A percentile compares a stretch with the other conserved stretches of the same genome.
These are phyloP conservation scores for Xylaria sp. DNA, from an alignment of 2,329 filamentous ascomycete genomes.

Conservation along the genomic window DNA sequence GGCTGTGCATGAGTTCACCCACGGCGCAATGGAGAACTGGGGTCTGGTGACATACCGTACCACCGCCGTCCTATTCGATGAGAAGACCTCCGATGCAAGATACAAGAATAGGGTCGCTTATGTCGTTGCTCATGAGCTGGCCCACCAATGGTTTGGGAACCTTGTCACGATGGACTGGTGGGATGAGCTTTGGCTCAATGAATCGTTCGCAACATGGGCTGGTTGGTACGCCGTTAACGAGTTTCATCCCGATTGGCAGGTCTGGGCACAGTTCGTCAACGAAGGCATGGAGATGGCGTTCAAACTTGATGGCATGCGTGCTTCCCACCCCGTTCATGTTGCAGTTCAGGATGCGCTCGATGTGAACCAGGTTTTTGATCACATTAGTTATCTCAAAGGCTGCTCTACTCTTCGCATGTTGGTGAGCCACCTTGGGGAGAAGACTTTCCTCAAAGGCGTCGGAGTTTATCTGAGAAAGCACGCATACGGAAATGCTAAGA, in stretches of 20 bases:
- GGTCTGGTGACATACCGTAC: slow-evolving; percentile 95
- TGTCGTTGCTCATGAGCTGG: slow-evolving; percentile 97
- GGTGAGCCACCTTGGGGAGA: slow-evolving; percentile 85
- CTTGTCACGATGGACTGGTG: slow-evolving; percentile 98
- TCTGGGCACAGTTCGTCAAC: slow-evolving; percentile 97
- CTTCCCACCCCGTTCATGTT: slow-evolving; percentile 96
- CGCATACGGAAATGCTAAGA: slow-evolving; percentile 90
- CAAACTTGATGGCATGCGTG: slow-evolving; percentile 86
- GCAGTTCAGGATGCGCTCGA: slow-evolving; percentile 93
- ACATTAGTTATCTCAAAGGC: slow-evolving; percentile 96
- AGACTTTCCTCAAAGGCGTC: slow-evolving; percentile 91
- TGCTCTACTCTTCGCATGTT: slow-evolving; percentile 98
- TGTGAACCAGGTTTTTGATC: slow-evolving; percentile 97
- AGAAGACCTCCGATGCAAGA: slow-evolving; percentile 86
- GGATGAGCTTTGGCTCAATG: slow-evolving; percentile 93
- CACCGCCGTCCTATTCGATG: slow-evolving; percentile 95
- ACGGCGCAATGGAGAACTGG: slow-evolving; percentile 95
- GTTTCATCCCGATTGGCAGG: slow-evolving; percentile 95
- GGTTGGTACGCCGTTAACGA: slow-evolving; percentile 93
- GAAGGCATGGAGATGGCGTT: slow-evolving; percentile 95
- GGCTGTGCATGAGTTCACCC: slow-evolving; percentile 91
- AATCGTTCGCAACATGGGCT: slow-evolving; percentile 98
- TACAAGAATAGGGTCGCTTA: slow-evolving; percentile 97
- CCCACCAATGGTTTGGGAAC: slow-evolving; percentile 96
- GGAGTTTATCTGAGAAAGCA: slow-evolving; percentile 89